Percentiles rank a stretch among this genome's conserved stretches.
These are phyloP conservation scores for Leishmania turanica DNA, from an alignment of 208 protist species.

Conservation along the genomic window DNA sequence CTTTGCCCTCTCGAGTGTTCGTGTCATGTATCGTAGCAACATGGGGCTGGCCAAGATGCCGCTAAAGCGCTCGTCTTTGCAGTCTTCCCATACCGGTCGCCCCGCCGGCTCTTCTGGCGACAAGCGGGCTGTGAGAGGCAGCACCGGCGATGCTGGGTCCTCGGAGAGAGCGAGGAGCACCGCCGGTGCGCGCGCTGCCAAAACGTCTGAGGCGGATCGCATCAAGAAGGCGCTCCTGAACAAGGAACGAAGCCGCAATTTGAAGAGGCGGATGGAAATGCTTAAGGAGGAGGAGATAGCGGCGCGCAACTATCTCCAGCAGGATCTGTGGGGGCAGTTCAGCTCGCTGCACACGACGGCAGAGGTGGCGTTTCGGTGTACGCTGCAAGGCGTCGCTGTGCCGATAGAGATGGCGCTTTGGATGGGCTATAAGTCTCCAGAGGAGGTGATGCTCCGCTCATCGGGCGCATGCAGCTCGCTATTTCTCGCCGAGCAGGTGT, in stretches of 20 bases:
- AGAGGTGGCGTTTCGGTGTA: conserved; percentile 19
- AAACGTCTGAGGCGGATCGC: conserved; percentile 31
- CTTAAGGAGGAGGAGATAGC: conserved; percentile 40
- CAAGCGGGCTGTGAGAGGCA: not conserved
- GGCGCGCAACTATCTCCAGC: conserved; percentile 41
- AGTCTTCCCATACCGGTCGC: not conserved
- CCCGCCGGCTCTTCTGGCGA: not conserved
- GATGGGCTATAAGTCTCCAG: conserved; percentile 19
- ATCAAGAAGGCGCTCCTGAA: conserved; percentile 55
- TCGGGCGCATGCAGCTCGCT: not conserved
- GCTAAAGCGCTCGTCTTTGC: conserved; percentile 21
- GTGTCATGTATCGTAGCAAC: conserved; percentile 58
- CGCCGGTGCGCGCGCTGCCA: not conserved
- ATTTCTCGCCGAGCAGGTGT: not conserved
- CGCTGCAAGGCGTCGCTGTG: conserved; percentile 9
- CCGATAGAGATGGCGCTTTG: conserved; percentile 10
- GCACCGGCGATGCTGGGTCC: not conserved
- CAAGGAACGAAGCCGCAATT: conserved; percentile 40
- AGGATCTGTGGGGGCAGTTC: conserved; percentile 17
- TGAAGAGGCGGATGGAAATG: conserved; percentile 31
- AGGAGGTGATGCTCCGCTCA: not conserved
- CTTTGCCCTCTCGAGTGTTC: conserved; percentile 60
- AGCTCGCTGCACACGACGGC: conserved; percentile 20
- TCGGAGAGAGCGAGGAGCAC: not conserved
- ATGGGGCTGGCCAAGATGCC: conserved; percentile 30